Percentiles rank a stretch among this genome's conserved stretches.
Evolutionary conservation across 768 basidiomycete genomes (phyloP).

Genomic region (Amanita phalloides): DNA sequence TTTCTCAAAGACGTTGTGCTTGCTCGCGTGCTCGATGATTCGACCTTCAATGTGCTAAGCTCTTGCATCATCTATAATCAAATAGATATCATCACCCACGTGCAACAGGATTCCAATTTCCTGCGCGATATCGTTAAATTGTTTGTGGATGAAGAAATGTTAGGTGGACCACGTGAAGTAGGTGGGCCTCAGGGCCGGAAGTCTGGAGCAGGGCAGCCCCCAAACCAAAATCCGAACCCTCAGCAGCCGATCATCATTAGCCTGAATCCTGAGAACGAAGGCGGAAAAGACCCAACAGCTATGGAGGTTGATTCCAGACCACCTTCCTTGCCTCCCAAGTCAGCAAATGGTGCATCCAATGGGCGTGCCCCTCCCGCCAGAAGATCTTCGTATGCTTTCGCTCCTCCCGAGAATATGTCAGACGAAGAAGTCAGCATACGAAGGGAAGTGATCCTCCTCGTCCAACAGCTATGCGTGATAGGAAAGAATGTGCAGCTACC

Average conservation of each 20-base stretch:
- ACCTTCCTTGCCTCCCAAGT: conserved; percentile 14
- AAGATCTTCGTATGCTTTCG: conserved; percentile 36
- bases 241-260: conserved; percentile 25
- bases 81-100: conserved; percentile 90
- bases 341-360: conserved; percentile 17
- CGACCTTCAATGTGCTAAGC: conserved; percentile 94
- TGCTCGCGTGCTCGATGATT: conserved; percentile 88
- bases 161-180: conserved; percentile 21
- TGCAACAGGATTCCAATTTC: conserved; percentile 70
- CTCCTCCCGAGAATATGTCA: conserved; percentile 44
- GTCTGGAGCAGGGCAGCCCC: conserved; percentile 12
- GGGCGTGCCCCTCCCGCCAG: conserved; percentile 8
- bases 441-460: conserved; percentile 72
- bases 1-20: conserved; percentile 98
- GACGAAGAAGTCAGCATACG: conserved; percentile 46
- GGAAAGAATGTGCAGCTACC: conserved; percentile 94
- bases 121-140: conserved; percentile 67
- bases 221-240: conserved; percentile 8
- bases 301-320: conserved; percentile 30
- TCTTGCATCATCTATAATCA: conserved; percentile 98
- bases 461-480: conserved; percentile 91
- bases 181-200: background rate
- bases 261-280: conserved; percentile 30
- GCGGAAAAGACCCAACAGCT: conserved; percentile 20
- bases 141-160: conserved; percentile 64